These are phyloP conservation scores for Iris pallida DNA, from an alignment of 116 monocot species.

Conservation along the genomic window DNA sequence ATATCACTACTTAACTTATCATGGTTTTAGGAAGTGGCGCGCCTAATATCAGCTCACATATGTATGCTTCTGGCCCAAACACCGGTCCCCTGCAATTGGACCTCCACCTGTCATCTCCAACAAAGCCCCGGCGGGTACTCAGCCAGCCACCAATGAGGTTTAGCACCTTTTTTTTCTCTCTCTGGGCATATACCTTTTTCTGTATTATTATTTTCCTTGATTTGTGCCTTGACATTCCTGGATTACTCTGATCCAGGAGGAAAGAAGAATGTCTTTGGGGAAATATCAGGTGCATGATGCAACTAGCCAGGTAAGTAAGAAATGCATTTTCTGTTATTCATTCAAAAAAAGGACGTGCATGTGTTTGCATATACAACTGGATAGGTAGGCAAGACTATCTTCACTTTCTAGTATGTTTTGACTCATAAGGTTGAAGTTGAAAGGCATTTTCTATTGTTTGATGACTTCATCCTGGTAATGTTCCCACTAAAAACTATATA, in stretches of 20 bases:
- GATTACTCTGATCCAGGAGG: constrained; percentile 58
- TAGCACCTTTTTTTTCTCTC: constrained; percentile 18
- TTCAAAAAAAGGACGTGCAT: constrained; percentile 29
- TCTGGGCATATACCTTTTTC: background rate
- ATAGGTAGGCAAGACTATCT: constrained; percentile 21
- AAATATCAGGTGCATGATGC: constrained; percentile 71
- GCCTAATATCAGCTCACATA: constrained; percentile 28
- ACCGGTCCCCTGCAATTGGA: constrained; percentile 62
- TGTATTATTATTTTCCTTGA: background rate
- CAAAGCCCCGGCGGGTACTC: constrained; percentile 50
- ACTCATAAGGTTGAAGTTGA: too few relatives aligned
- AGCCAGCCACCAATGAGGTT: constrained; percentile 71
- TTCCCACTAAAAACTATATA: too few relatives aligned
- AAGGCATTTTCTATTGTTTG: background rate
- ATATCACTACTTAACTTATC: too few relatives aligned
- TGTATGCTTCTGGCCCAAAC: constrained; percentile 92
- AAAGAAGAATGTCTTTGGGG: constrained; percentile 84
- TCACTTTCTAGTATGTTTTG: too few relatives aligned
- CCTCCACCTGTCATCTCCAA: constrained; percentile 93
- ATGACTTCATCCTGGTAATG: background rate
- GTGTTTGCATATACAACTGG: constrained; percentile 15
- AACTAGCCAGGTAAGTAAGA: constrained; percentile 99
- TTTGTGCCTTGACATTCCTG: background rate
- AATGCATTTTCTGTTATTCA: constrained; percentile 13
- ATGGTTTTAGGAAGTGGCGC: too few relatives aligned